phyloP scores from a whole-genome alignment of 2,329 filamentous ascomycete genomes.

The Fusarium duplospermum region DNA sequence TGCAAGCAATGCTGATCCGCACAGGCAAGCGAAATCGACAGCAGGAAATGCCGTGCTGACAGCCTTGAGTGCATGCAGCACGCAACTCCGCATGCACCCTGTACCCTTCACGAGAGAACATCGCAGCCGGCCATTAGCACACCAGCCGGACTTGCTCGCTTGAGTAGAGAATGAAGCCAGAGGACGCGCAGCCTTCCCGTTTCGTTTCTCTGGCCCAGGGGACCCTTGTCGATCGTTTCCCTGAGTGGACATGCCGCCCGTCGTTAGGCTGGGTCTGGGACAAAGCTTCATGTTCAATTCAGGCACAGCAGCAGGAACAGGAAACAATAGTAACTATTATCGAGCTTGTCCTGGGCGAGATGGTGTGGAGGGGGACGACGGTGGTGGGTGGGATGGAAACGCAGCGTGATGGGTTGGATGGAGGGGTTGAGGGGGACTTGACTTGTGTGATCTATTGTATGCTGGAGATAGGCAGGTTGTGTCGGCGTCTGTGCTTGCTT shows the following conservation, averaged over 20 bases:
- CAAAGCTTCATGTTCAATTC: constrained; percentile 11
- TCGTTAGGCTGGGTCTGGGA: constrained; percentile 1
- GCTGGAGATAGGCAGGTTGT: not conserved
- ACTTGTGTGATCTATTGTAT: not conserved
- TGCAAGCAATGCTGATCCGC: not conserved
- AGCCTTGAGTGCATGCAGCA: constrained; percentile 3
- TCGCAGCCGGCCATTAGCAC: not conserved
- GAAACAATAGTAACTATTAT: not conserved
- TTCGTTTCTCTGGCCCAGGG: constrained; percentile 38
- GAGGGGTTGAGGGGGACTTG: not conserved
- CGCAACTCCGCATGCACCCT: constrained; percentile 1
- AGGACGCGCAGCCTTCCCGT: constrained; percentile 33
- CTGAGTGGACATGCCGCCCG: constrained; percentile 24
- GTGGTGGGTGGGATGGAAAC: not conserved
- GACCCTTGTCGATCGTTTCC: constrained; percentile 38
- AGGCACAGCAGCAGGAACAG: constrained; percentile 9
- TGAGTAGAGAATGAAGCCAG: constrained; percentile 13
- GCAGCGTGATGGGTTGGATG: not conserved
- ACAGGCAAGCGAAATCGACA: not conserved
- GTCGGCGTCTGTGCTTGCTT: not conserved
- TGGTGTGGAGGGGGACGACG: not conserved
- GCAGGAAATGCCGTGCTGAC: not conserved
- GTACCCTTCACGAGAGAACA: not conserved
- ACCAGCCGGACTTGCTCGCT: not conserved
- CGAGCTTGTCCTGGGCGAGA: not conserved